These are phyloP conservation scores for Stevia rebaudiana DNA, from an alignment of 140 eudicot genomes.

Conservation along the genomic window DNA sequence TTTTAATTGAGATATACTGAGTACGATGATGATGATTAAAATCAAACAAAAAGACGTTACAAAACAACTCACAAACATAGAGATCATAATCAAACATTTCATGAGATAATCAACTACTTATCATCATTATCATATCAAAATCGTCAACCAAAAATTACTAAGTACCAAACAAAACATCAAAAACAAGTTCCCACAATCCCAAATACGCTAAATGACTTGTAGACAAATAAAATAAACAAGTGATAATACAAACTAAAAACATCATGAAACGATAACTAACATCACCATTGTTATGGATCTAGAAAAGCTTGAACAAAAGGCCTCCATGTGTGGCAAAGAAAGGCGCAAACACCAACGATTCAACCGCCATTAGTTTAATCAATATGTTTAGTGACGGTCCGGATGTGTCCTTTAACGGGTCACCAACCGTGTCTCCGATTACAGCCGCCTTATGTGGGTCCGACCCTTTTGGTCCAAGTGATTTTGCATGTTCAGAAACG, in stretches of 20 bases:
- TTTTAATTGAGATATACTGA: too few relatives aligned
- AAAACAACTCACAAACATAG: too few relatives aligned
- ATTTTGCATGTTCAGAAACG: slow-evolving; percentile 55
- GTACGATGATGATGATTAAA: too few relatives aligned
- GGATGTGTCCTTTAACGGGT: slow-evolving; percentile 84
- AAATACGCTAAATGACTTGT: background rate
- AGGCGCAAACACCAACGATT: slow-evolving; percentile 84
- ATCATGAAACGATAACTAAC: background rate
- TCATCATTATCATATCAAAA: slow-evolving; percentile 28
- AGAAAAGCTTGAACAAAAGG: slow-evolving; percentile 59
- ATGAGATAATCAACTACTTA: slow-evolving; percentile 22
- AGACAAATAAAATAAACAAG: background rate
- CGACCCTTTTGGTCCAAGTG: slow-evolving; percentile 82
- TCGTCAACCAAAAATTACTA: slow-evolving; percentile 19
- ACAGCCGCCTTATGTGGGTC: slow-evolving; percentile 89
- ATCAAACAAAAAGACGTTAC: too few relatives aligned
- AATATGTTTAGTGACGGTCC: slow-evolving; percentile 84
- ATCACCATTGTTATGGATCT: slow-evolving; percentile 10
- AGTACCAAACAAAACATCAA: slow-evolving; percentile 21
- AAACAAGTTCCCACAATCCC: slow-evolving; percentile 16
- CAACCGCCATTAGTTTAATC: slow-evolving; percentile 94
- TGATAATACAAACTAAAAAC: slow-evolving; percentile 22
- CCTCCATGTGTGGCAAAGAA: slow-evolving; percentile 88
- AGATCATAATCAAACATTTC: background rate
- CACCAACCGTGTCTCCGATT: slow-evolving; percentile 91